Conservation (phyloP, 768 basidiomycete genomes). For the Coprinellus micaceus region DNA sequence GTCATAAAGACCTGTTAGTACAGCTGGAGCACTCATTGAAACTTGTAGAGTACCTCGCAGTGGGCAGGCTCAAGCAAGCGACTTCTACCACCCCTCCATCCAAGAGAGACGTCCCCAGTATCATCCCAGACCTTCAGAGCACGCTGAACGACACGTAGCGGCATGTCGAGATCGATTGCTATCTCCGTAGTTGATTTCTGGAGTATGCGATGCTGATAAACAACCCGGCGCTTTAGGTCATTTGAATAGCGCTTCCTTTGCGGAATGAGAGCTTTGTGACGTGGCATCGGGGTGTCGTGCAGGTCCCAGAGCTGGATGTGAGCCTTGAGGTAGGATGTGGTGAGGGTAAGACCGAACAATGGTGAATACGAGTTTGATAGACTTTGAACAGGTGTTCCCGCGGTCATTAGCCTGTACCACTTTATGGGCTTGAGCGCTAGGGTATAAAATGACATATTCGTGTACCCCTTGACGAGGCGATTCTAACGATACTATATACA, state of each 20-base stretch:
- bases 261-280: conserved; percentile 8
- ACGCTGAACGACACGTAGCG: conserved; percentile 19
- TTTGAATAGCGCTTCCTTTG: conserved; percentile 16
- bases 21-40: too few relatives aligned
- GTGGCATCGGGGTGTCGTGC: too few relatives aligned
- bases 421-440: too few relatives aligned
- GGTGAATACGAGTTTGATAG: too few relatives aligned
- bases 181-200: conserved; percentile 12
- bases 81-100: conserved; percentile 9
- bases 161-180: conserved; percentile 18
- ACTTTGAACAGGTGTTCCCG: too few relatives aligned
- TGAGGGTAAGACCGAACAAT: too few relatives aligned
- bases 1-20: too few relatives aligned
- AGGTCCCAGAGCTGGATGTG: too few relatives aligned
- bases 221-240: conserved; percentile 18
- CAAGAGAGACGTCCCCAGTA: conserved; percentile 14
- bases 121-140: conserved; percentile 16
- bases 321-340: too few relatives aligned
- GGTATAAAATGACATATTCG: not conserved
- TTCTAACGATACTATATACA: not conserved
- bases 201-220: conserved; percentile 16
- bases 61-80: conserved; percentile 12
- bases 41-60: too few relatives aligned
- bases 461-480: not conserved
- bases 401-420: too few relatives aligned